These are phyloP conservation scores for Magnaporthiopsis rhizophila DNA, from an alignment of 2,329 filamentous ascomycete genomes.

Conservation along the genomic window DNA sequence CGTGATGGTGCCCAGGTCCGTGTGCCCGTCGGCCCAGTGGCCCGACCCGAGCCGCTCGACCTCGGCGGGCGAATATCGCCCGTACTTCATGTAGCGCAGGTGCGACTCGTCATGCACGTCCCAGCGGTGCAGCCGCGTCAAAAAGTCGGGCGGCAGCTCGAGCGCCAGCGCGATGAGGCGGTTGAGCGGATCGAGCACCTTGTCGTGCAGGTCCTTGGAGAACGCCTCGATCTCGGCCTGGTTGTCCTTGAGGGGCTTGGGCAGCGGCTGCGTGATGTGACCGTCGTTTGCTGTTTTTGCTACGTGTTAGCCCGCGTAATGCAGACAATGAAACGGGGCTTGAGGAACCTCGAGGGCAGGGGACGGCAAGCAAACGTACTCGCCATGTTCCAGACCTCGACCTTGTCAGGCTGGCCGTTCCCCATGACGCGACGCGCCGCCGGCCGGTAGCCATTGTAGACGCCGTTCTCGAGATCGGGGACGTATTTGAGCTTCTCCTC, in stretches of 20 bases:
- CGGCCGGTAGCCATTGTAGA: slow-evolving; percentile 50
- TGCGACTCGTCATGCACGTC: slow-evolving; percentile 46
- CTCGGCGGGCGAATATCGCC: slow-evolving; percentile 34
- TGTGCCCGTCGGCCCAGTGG: slow-evolving; percentile 36
- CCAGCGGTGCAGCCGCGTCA: slow-evolving; percentile 46
- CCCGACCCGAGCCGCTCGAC: slow-evolving; percentile 27
- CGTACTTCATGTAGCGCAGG: slow-evolving; percentile 53
- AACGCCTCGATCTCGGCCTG: slow-evolving; percentile 49
- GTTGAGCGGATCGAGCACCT: slow-evolving; percentile 25
- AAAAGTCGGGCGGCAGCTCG: slow-evolving; percentile 47
- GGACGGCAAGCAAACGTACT: slow-evolving; percentile 12
- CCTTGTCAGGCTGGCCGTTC: slow-evolving; percentile 30
- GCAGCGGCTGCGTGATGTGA: slow-evolving; percentile 23
- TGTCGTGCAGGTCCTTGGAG: slow-evolving; percentile 22
- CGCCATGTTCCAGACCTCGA: slow-evolving; percentile 30
- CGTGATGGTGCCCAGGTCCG: slow-evolving; percentile 44
- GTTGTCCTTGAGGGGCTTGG: slow-evolving; percentile 37
- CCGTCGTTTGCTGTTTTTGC: slow-evolving; percentile 15
- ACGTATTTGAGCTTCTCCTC: slow-evolving; percentile 52
- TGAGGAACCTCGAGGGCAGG: neutral
- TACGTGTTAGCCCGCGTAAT: neutral
- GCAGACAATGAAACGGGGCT: neutral
- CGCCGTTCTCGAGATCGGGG: slow-evolving; percentile 37
- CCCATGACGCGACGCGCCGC: slow-evolving; percentile 23
- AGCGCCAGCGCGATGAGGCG: slow-evolving; percentile 38